Conservation (phyloP, 495 filamentous ascomycete species). For the Hypoxylon rickii region DNA sequence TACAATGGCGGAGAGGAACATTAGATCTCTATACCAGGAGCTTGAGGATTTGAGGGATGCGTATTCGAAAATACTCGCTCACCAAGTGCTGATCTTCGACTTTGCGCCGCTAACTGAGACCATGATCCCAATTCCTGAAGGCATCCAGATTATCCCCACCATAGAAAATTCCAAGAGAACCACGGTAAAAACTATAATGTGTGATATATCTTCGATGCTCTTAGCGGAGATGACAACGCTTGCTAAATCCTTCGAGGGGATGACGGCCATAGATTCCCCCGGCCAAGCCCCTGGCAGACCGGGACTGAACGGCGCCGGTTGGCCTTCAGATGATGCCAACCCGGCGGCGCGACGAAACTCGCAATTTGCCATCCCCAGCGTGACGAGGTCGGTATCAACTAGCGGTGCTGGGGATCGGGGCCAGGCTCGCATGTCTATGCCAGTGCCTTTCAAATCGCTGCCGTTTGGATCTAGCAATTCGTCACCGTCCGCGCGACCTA, state of each 20-base stretch:
- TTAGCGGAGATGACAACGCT: conserved; percentile 86
- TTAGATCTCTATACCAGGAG: conserved; percentile 63
- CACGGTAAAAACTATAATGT: conserved; percentile 94
- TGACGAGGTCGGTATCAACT: conserved; percentile 55
- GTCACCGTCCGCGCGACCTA: conserved; percentile 54
- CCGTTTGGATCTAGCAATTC: conserved; percentile 47
- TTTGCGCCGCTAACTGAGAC: conserved; percentile 52
- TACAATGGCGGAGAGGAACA: conserved; percentile 51
- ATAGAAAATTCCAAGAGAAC: conserved; percentile 72
- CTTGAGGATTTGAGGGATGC: conserved; percentile 70
- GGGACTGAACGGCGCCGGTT: conserved; percentile 41
- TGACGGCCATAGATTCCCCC: conserved; percentile 80
- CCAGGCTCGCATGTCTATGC: conserved; percentile 75
- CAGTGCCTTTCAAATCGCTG: conserved; percentile 45
- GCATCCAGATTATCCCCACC: conserved; percentile 74
- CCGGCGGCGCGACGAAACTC: conserved; percentile 56
- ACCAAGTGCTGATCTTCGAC: conserved; percentile 81
- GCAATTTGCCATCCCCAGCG: conserved; percentile 50
- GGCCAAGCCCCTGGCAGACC: conserved; percentile 43
- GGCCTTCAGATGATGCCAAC: conserved; percentile 43
- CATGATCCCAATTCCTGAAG: conserved; percentile 58
- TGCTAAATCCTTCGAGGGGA: conserved; percentile 80
- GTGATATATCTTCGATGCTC: conserved; percentile 82
- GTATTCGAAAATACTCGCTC: conserved; percentile 75
- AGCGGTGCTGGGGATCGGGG: conserved; percentile 50